Evolutionary conservation across 352 stramenopile species (phyloP).

Genomic region (Phytophthora quininea): DNA sequence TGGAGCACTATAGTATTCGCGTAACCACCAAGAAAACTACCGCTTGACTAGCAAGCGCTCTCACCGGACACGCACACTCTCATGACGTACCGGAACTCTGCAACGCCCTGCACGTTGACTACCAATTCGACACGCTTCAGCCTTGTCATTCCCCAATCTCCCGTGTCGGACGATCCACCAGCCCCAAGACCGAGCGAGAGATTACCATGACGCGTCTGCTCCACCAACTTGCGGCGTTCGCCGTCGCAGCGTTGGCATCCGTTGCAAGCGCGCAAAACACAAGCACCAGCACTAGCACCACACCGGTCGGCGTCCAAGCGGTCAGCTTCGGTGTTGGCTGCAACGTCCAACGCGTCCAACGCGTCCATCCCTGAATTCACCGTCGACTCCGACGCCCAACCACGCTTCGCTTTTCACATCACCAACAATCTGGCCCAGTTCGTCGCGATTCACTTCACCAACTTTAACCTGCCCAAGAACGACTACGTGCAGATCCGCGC

Average conservation of each 20-base stretch:
- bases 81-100: not conserved
- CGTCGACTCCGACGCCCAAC: conserved; percentile 20
- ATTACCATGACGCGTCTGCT: conserved; percentile 24
- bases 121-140: not conserved
- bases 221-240: conserved; percentile 23
- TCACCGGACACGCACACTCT: not conserved
- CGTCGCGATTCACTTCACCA: conserved; percentile 61
- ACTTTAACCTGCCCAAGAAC: conserved; percentile 62
- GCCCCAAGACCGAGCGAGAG: conserved; percentile 9
- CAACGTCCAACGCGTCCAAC: conserved; percentile 26
- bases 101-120: no score
- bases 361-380: conserved; percentile 33
- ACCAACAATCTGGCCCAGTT: conserved; percentile 55
- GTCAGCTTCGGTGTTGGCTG: conserved; percentile 45
- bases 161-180: conserved; percentile 12
- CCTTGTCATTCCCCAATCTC: conserved; percentile 23
- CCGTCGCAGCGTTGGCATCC: conserved; percentile 17
- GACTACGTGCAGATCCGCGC: conserved; percentile 64
- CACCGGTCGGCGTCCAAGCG: conserved; percentile 13
- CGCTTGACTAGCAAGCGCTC: conserved; percentile 8
- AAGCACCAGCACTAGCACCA: conserved; percentile 21
- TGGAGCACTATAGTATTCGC: not conserved
- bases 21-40: conserved; percentile 8
- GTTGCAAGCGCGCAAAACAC: conserved; percentile 16
- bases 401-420: conserved; percentile 42